Evolutionary conservation across 805 yeast species (phyloP).

Genomic region (Metschnikowia corniflorae): DNA sequence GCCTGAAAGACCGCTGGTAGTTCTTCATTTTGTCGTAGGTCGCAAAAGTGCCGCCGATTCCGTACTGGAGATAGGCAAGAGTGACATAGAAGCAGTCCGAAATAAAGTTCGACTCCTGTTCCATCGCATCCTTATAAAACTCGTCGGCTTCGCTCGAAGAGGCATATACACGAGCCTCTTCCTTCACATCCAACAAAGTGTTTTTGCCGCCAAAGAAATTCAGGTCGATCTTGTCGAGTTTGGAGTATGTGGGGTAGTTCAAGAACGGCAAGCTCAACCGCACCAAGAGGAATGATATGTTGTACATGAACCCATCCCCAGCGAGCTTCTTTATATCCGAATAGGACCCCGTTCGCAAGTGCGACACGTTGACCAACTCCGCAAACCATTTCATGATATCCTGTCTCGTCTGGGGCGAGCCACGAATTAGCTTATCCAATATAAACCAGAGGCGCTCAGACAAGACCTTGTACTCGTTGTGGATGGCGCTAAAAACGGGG

Average conservation of each 20-base stretch:
- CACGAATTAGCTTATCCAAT: constrained; percentile 70
- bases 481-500: constrained; percentile 40
- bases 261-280: constrained; percentile 81
- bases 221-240: constrained; percentile 73
- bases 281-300: constrained; percentile 63
- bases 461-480: constrained; percentile 57
- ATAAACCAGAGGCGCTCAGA: constrained; percentile 65
- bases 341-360: constrained; percentile 82
- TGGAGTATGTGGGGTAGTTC: constrained; percentile 54
- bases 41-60: constrained; percentile 74
- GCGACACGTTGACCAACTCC: constrained; percentile 73
- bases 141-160: constrained; percentile 67
- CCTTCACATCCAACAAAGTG: constrained; percentile 59
- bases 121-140: constrained; percentile 42
- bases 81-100: constrained; percentile 84
- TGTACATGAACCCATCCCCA: constrained; percentile 78
- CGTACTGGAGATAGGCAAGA: constrained; percentile 78
- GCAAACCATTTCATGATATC: constrained; percentile 68
- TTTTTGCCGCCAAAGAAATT: constrained; percentile 56
- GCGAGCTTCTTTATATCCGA: constrained; percentile 65
- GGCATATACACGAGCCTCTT: constrained; percentile 81
- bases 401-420: constrained; percentile 60
- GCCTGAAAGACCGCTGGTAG: constrained; percentile 46
- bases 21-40: constrained; percentile 51
- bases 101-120: constrained; percentile 67